Evolutionary conservation across 805 yeast species (phyloP), one percentile per base, ranked within the genome.

Genomic region (Danielozyma ontarioensis): DNA sequence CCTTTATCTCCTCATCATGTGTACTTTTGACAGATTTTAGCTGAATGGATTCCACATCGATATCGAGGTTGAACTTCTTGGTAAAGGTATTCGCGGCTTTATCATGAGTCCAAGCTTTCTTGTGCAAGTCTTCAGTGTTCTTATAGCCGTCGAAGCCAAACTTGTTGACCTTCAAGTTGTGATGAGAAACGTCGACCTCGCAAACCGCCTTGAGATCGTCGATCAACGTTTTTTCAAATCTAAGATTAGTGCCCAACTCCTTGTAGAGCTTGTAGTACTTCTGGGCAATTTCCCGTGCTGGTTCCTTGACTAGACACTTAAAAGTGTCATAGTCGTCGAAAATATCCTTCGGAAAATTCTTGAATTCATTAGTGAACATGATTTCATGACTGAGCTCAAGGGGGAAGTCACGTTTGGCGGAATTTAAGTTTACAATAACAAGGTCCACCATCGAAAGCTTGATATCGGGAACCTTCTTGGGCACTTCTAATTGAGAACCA

Each of bases 161-260:
- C 21, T 51, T 46, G 3, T 37, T 28, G 7, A 64, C 37, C 5
- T 31, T 26, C 25, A 64, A 46, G 26, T 52, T 51, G 30, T 56
- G 46, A 25, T 39, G 36, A 32, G 54, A 62, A 13, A 48, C 53
- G 12, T 55, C 45, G 7, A 55, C 34, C 4, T 50, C 39, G 14
- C 59, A 46, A 28, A 64, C 34, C n/a, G 57, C 46, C 21, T 47
- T 48, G 5, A 63, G 21, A 36, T 63, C 67, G 7, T 54, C 52
- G 13, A 54, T 41, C 25, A 64, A 48, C 12, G 45, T 41, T 24
- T 40, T 46, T 15, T 63, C 68, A 4, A 64, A 29, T 36, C 39
- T 40, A 36, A 62, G 53, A 27, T 50, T 51, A 0, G 39, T 12
- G 0, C 62, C 62, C 12, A 62, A 33, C 6, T 34, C 45, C 19